These are phyloP conservation scores for Hanseniaspora guilliermondii DNA, from an alignment of 805 yeast genomes.

Conservation along the genomic window DNA sequence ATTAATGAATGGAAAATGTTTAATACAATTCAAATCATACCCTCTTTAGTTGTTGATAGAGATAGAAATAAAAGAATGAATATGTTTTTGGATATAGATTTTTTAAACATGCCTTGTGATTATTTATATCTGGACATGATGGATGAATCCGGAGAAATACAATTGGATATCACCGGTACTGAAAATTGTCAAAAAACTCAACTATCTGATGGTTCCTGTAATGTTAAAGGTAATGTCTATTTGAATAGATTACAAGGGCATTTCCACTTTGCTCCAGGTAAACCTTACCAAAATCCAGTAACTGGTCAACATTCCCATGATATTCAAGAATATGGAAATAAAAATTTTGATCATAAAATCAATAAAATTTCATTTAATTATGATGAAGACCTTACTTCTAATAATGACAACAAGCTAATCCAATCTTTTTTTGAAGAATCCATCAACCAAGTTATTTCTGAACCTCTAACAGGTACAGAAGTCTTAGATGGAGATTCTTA, in stretches of 20 bases:
- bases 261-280: slow-evolving; percentile 93
- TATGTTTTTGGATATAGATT: slow-evolving; percentile 68
- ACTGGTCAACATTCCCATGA: slow-evolving; percentile 64
- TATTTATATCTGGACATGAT: slow-evolving; percentile 68
- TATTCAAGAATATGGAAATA: slow-evolving; percentile 43
- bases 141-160: slow-evolving; percentile 79
- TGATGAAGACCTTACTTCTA: slow-evolving; percentile 30
- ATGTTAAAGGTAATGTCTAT: slow-evolving; percentile 64
- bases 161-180: slow-evolving; percentile 48
- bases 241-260: slow-evolving; percentile 83
- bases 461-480: slow-evolving; percentile 52
- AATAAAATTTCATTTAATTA: slow-evolving; percentile 78
- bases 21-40: slow-evolving; percentile 51
- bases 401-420: slow-evolving; percentile 14
- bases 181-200: background rate
- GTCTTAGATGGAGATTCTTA: slow-evolving; percentile 35
- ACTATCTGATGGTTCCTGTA: slow-evolving; percentile 33
- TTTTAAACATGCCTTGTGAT: slow-evolving; percentile 80
- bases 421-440: slow-evolving; percentile 6
- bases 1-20: slow-evolving; percentile 68
- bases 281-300: slow-evolving; percentile 40
- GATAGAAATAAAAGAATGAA: slow-evolving; percentile 63
- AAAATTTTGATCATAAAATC: slow-evolving; percentile 65
- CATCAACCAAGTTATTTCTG: slow-evolving; percentile 34
- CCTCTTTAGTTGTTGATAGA: slow-evolving; percentile 81